These are phyloP conservation scores for Beauveria rudraprayagi DNA, from an alignment of 2,329 filamentous ascomycete species.

Conservation along the genomic window DNA sequence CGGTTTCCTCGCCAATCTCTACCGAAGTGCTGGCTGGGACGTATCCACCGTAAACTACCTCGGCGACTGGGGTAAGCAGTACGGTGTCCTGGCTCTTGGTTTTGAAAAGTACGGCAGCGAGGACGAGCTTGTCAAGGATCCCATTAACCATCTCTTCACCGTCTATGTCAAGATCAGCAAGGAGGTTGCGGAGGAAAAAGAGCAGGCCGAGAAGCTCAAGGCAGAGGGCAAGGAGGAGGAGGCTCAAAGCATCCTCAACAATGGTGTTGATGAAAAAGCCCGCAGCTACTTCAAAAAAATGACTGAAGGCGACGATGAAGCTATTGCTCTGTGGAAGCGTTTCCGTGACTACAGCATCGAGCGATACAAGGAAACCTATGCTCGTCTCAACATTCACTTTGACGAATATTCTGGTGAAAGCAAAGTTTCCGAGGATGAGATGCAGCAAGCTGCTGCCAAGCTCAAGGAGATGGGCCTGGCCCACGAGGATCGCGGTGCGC, in stretches of 20 bases:
- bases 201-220: slow-evolving; percentile 27
- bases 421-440: slow-evolving; percentile 58
- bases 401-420: slow-evolving; percentile 71
- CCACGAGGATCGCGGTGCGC: slow-evolving; percentile 63
- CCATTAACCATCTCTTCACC: slow-evolving; percentile 74
- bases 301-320: slow-evolving; percentile 56
- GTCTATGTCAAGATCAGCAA: slow-evolving; percentile 72
- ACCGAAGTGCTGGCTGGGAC: slow-evolving; percentile 64
- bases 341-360: slow-evolving; percentile 61
- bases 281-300: slow-evolving; percentile 64
- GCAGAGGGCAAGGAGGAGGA: slow-evolving; percentile 56
- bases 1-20: slow-evolving; percentile 66
- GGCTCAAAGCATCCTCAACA: slow-evolving; percentile 41
- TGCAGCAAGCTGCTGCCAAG: slow-evolving; percentile 54
- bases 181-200: slow-evolving; percentile 30
- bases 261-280: slow-evolving; percentile 64
- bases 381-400: slow-evolving; percentile 62
- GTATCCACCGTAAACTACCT: slow-evolving; percentile 66
- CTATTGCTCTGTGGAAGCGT: slow-evolving; percentile 54
- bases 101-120: slow-evolving; percentile 71
- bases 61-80: slow-evolving; percentile 77
- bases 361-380: slow-evolving; percentile 60
- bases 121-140: slow-evolving; percentile 60
- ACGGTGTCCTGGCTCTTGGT: slow-evolving; percentile 62
- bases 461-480: slow-evolving; percentile 58